Conservation (phyloP, 192 early-diverging fungal species). For the Coemansia sp. region DNA sequence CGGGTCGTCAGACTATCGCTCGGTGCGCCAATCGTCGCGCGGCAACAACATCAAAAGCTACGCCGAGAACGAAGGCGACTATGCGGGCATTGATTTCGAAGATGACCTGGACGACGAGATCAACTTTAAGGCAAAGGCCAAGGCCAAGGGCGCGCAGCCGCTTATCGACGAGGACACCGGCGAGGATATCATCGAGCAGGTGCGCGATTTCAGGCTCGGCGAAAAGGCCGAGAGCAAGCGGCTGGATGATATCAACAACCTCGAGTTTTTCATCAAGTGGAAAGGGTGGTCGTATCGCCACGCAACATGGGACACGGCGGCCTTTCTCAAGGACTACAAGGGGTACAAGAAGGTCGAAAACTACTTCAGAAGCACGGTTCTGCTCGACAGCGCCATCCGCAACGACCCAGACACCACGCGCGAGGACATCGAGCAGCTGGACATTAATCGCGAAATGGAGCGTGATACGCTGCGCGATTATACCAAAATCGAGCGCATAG, state of each 20-base stretch:
- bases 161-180: slow-evolving; percentile 45
- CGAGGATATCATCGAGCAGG: slow-evolving; percentile 49
- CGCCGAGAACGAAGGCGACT: slow-evolving; percentile 47
- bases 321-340: slow-evolving; percentile 66
- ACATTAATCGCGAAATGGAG: slow-evolving; percentile 79
- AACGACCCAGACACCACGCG: slow-evolving; percentile 66
- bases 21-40: slow-evolving; percentile 43
- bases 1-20: slow-evolving; percentile 46
- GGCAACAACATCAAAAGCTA: slow-evolving; percentile 45
- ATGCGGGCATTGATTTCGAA: slow-evolving; percentile 42
- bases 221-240: slow-evolving; percentile 21
- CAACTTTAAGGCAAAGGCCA: slow-evolving; percentile 15
- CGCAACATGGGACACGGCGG: slow-evolving; percentile 83
- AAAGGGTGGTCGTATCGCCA: slow-evolving; percentile 84
- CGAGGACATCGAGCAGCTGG: slow-evolving; percentile 87
- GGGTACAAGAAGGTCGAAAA: slow-evolving; percentile 89
- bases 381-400: slow-evolving; percentile 59
- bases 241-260: slow-evolving; percentile 49
- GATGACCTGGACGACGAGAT: slow-evolving; percentile 30
- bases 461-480: slow-evolving; percentile 80
- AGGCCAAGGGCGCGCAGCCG: slow-evolving; percentile 26
- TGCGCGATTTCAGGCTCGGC: slow-evolving; percentile 48
- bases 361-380: slow-evolving; percentile 66
- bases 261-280: slow-evolving; percentile 94
- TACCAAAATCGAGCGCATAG: slow-evolving; percentile 84